phyloP scores from a whole-genome alignment of 164 flowering plant genomes.

The Umbilicus rupestris region DNA sequence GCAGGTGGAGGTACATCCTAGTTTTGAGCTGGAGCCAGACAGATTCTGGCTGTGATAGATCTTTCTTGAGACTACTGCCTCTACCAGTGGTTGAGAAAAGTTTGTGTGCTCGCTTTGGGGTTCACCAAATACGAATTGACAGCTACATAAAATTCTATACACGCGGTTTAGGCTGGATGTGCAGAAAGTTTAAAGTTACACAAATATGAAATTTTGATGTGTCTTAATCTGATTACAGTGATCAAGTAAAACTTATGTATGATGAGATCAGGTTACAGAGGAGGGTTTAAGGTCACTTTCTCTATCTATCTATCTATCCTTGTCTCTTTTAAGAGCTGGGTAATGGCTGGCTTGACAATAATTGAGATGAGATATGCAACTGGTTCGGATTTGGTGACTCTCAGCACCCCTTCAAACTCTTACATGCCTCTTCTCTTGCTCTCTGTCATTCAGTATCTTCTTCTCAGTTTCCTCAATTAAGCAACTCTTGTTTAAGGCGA shows the following conservation, averaged over 20 bases:
- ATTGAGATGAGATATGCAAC: not conserved
- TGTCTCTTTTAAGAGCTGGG: slow-evolving; percentile 1
- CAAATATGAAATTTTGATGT: too few relatives aligned
- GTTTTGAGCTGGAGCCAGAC: not conserved
- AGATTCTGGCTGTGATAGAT: not conserved
- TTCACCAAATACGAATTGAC: not conserved
- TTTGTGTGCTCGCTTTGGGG: not conserved
- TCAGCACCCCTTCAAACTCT: not conserved
- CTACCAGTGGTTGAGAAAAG: not conserved
- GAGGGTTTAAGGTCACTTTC: not conserved
- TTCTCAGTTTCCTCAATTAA: not conserved
- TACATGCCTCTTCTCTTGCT: not conserved
- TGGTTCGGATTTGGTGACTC: slow-evolving; percentile 4
- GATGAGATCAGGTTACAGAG: not conserved
- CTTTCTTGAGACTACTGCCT: not conserved
- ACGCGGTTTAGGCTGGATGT: not conserved
- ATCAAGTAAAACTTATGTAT: not conserved
- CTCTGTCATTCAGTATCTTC: not conserved
- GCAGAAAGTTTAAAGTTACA: too few relatives aligned
- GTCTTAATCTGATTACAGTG: too few relatives aligned
- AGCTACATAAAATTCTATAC: not conserved
- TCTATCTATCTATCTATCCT: not conserved
- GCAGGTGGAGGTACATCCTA: not conserved
- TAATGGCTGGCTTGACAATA: slow-evolving; percentile 4
- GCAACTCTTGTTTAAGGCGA: not conserved